phyloP scores from a whole-genome alignment of 768 basidiomycete genomes.

The Lyophyllum atratum region DNA sequence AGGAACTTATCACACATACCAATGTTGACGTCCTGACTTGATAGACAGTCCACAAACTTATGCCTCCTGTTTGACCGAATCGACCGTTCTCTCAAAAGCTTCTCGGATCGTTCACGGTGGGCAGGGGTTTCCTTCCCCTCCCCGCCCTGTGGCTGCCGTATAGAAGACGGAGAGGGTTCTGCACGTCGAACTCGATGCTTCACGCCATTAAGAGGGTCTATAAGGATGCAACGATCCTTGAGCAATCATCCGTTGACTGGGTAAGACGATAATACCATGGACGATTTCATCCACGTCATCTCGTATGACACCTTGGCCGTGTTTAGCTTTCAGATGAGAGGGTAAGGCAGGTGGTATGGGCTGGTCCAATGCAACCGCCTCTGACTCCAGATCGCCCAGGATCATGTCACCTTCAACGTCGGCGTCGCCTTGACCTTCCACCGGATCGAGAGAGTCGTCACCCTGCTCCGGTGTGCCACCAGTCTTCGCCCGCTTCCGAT shows the following conservation, averaged over 20 bases:
- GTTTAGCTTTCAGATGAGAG: constrained; percentile 40
- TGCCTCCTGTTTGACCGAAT: constrained; percentile 76
- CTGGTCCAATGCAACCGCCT: constrained; percentile 33
- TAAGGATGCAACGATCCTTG: constrained; percentile 26
- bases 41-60: constrained; percentile 82
- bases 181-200: constrained; percentile 42
- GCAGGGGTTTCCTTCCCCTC: constrained; percentile 22
- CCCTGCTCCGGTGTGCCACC: constrained; percentile 12
- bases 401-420: constrained; percentile 79
- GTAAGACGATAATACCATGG: constrained; percentile 53
- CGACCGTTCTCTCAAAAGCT: constrained; percentile 71
- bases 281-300: constrained; percentile 75
- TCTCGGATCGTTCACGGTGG: constrained; percentile 51
- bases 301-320: constrained; percentile 53
- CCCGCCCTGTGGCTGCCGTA: constrained; percentile 24
- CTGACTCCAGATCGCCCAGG: constrained; percentile 73
- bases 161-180: constrained; percentile 32
- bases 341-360: constrained; percentile 25
- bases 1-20: constrained; percentile 44
- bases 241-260: constrained; percentile 9
- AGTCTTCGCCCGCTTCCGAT: constrained; percentile 22
- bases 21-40: constrained; percentile 78
- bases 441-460: constrained; percentile 23
- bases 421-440: constrained; percentile 45
- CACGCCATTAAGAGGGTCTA: constrained; percentile 64